Base-by-base conservation (phyloP, 2,329 filamentous ascomycete genomes). In the Aureobasidium pullulans region DNA sequence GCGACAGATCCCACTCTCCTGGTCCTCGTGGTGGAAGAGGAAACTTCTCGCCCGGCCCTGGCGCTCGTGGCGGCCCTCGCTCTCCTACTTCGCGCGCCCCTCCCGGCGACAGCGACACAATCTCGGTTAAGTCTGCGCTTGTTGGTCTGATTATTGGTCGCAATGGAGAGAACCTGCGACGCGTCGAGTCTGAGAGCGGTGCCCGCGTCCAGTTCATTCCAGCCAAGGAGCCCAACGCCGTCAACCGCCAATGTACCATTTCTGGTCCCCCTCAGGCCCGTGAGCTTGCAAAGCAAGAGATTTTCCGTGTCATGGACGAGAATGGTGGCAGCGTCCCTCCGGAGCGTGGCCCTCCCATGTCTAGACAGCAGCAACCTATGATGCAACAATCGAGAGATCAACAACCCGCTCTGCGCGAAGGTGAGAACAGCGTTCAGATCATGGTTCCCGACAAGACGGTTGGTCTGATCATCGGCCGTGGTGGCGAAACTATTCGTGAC, bases 371-470 rank as follows among this genome's bases (percentile, higher is more conserved):
- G 6, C 54, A 58, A n/a, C 10, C 28, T n/a, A 34, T 43, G 37
- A 42, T 42, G 50, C 56, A 59, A 49, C 44, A 61, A 37, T 23
- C 23, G 23, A 59, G 58, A 34, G 31, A 50, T 23, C 37, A 60
- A 37, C 47, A 60, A 19, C 52, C 80, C 54, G 79, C 82, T 44
- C 77, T 89, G 61, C 84, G 87, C 62, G 89, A 93, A 61, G 89
- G 87, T 61, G 91, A 96, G 72, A 88, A 93, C 66, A 89, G 86
- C 69, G 85, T 91, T 70, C 90, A 96, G 73, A 95, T 96, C 68
- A 94, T 96, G 89, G 91, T 96, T 16, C 91, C 91, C 48, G 91
- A 96, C 75, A 87, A 90, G 68, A 96, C 91, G 8, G 91, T 96
- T 62, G 91, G 91, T 54, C 79, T 96, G 47, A 96, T 96, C 66